A percentile compares a stretch with the other conserved stretches of the same genome.
These are phyloP conservation scores for Sporopachydermia quercuum DNA, from an alignment of 805 yeast genomes.

Conservation along the genomic window DNA sequence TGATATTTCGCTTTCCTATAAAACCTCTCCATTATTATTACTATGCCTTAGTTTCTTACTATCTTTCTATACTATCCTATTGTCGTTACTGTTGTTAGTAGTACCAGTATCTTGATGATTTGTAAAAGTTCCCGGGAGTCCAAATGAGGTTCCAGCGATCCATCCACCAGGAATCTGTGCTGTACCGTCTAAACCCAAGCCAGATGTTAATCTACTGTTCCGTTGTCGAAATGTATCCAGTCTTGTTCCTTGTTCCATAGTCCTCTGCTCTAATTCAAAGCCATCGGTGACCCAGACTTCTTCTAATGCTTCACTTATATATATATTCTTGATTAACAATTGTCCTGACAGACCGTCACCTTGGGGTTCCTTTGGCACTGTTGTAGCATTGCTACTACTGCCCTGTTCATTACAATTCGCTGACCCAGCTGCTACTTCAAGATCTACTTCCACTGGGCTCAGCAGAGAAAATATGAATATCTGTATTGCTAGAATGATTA, in stretches of 20 bases:
- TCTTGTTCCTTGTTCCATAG: background rate
- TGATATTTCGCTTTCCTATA: no score
- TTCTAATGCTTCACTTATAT: background rate
- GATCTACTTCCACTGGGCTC: no score
- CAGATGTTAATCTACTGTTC: background rate
- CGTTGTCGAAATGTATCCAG: background rate
- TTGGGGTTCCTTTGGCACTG: background rate
- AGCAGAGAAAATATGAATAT: background rate
- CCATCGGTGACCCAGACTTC: background rate
- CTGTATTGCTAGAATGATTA: background rate
- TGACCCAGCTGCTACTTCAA: no score
- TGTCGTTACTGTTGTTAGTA: no score
- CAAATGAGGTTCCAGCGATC: background rate
- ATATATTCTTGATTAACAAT: background rate
- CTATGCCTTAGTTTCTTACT: no score
- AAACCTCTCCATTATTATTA: no score
- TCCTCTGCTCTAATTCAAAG: background rate
- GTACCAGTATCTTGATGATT: no score
- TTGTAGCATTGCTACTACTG: no score
- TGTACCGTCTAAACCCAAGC: background rate
- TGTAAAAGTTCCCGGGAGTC: no score
- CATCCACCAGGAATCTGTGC: background rate
- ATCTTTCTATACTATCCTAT: no score
- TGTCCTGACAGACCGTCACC: conserved; percentile 1
- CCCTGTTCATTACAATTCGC: no score